A percentile compares a stretch with the other conserved stretches of the same genome.
These are phyloP conservation scores for Flaveria ramosissima DNA, from an alignment of 129 eudicot species.

Conservation along the genomic window DNA sequence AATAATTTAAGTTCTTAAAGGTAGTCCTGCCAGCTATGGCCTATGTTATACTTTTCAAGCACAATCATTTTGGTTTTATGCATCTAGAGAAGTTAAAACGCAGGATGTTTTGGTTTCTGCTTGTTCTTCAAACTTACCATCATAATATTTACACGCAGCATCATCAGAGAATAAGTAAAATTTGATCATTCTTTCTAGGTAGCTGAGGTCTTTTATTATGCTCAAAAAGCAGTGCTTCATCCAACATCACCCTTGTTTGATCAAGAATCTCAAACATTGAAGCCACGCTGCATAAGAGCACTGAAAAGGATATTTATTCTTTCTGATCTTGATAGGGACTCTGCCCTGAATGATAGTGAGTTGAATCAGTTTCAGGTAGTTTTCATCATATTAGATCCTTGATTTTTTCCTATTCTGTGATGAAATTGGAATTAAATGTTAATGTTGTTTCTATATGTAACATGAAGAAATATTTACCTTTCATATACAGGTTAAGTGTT, in stretches of 20 bases:
- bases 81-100: constrained; percentile 25
- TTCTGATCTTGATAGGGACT: constrained; percentile 86
- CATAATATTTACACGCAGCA: constrained; percentile 14
- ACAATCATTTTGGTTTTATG: constrained; percentile 16
- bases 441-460: constrained; percentile 13
- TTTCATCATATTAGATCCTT: constrained; percentile 5
- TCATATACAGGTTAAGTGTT: constrained; percentile 72
- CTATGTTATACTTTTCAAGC: no score
- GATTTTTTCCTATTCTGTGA: neutral
- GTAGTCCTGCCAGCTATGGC: no score
- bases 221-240: constrained; percentile 97
- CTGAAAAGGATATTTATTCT: constrained; percentile 81
- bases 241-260: constrained; percentile 94
- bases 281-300: constrained; percentile 87
- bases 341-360: constrained; percentile 82
- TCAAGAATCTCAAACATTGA: constrained; percentile 82
- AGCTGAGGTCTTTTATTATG: constrained; percentile 88
- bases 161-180: constrained; percentile 19
- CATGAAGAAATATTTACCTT: constrained; percentile 9
- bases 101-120: constrained; percentile 22
- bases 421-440: constrained; percentile 16
- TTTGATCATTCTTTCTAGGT: constrained; percentile 50
- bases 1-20: no score
- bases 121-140: constrained; percentile 30
- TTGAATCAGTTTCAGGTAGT: constrained; percentile 87